Conservation (phyloP, 176 grass and related monocot genomes). For the Eremochloa ophiuroides region DNA sequence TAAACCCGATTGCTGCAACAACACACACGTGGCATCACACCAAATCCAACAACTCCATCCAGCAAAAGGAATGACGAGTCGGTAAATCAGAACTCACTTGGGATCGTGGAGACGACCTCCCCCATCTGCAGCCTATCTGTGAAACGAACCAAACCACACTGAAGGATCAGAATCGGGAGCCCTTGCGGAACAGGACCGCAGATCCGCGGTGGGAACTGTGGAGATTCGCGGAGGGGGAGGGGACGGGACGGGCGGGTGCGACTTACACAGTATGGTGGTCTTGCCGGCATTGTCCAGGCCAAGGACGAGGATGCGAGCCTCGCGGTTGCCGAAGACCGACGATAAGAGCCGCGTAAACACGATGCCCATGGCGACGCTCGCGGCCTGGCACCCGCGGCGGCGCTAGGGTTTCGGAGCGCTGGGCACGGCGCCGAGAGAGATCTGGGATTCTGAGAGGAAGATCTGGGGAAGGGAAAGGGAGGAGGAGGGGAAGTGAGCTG, state of each 20-base stretch:
- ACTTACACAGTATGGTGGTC: slow-evolving; percentile 95
- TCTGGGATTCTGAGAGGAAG: slow-evolving; percentile 31
- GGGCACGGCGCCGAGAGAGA: background rate
- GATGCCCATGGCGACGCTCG: slow-evolving; percentile 80
- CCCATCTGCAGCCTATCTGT: slow-evolving; percentile 98
- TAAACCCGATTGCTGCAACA: slow-evolving; percentile 91
- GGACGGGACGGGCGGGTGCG: background rate
- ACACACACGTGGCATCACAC: slow-evolving; percentile 2
- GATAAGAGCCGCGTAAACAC: slow-evolving; percentile 98
- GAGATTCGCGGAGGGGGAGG: slow-evolving; percentile 7
- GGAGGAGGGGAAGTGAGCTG: slow-evolving; percentile 26
- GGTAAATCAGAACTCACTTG: slow-evolving; percentile 62
- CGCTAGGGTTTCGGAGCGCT: slow-evolving; percentile 11
- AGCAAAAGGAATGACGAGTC: background rate
- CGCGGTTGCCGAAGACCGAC: slow-evolving; percentile 88
- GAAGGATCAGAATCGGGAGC: slow-evolving; percentile 34
- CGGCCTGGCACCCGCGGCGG: slow-evolving; percentile 22
- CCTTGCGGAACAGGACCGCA: background rate
- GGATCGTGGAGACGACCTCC: slow-evolving; percentile 95
- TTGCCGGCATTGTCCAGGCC: slow-evolving; percentile 98
- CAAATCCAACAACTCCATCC: background rate
- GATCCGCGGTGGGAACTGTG: background rate
- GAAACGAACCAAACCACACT: slow-evolving; percentile 2
- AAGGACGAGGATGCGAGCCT: slow-evolving; percentile 97
- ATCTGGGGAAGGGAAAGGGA: slow-evolving; percentile 23